Percentiles rank a stretch among this genome's conserved stretches.
These are phyloP conservation scores for Anthostomella pinea DNA, from an alignment of 2,329 filamentous ascomycete genomes.

Conservation along the genomic window DNA sequence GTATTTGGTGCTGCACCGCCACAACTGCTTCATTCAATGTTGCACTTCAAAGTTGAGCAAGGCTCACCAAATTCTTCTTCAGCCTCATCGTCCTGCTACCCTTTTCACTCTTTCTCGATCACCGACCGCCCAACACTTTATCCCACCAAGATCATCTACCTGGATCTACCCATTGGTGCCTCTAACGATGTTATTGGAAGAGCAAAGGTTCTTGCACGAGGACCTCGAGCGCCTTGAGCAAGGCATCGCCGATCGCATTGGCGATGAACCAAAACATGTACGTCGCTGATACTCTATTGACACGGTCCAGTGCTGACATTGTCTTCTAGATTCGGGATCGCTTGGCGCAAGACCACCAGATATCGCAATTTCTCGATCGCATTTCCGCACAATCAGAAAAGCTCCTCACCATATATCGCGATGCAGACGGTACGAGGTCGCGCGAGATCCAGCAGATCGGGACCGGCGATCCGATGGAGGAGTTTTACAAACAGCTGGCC, in stretches of 20 bases:
- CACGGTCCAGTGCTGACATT: slow-evolving; percentile 6
- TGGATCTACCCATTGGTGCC: too few relatives aligned
- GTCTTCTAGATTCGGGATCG: slow-evolving; percentile 73
- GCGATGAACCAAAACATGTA: slow-evolving; percentile 86
- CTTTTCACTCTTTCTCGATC: not conserved
- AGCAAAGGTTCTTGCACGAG: slow-evolving; percentile 91
- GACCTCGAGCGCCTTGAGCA: slow-evolving; percentile 95
- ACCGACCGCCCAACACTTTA: slow-evolving; percentile 19
- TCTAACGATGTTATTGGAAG: slow-evolving; percentile 86
- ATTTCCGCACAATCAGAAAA: slow-evolving; percentile 83
- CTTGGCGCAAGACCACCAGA: slow-evolving; percentile 87
- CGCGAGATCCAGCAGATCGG: slow-evolving; percentile 82
- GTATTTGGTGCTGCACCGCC: too few relatives aligned
- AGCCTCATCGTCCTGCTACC: slow-evolving; percentile 19
- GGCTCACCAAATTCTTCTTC: slow-evolving; percentile 14
- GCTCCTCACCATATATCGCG: slow-evolving; percentile 79
- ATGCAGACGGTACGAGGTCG: slow-evolving; percentile 67
- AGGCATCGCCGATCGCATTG: slow-evolving; percentile 83
- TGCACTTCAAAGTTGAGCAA: not conserved
- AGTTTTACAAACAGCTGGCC: slow-evolving; percentile 83
- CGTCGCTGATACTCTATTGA: slow-evolving; percentile 32
- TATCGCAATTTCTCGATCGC: slow-evolving; percentile 79
- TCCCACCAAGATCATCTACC: too few relatives aligned
- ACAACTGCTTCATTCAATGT: too few relatives aligned
- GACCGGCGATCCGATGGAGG: slow-evolving; percentile 80